These are phyloP conservation scores for Lipomyces mesembrius DNA, from an alignment of 805 yeast genomes.

Conservation along the genomic window DNA sequence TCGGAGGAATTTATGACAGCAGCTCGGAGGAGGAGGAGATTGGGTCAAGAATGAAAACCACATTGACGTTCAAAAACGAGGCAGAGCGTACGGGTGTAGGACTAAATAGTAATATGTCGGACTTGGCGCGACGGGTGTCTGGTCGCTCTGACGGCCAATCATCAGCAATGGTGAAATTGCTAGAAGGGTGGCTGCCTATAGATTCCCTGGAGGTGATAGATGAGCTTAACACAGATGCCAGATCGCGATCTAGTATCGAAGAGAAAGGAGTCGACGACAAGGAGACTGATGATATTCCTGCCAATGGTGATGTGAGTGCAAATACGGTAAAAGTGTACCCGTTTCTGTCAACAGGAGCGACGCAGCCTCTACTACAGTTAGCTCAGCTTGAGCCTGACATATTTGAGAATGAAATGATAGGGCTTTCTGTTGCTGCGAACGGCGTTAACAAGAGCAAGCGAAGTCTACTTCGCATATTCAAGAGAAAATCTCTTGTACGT, in stretches of 20 bases:
- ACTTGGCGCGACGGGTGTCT: neutral
- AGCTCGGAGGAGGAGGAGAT: neutral
- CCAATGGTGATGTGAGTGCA: neutral
- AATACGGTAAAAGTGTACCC: conserved; percentile 5
- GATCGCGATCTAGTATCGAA: neutral
- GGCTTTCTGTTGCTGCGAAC: neutral
- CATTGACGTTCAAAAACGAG: neutral
- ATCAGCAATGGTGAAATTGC: neutral
- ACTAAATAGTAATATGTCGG: neutral
- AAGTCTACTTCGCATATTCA: neutral
- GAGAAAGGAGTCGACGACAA: neutral
- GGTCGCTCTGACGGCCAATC: neutral
- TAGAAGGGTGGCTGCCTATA: neutral
- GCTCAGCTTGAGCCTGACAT: conserved; percentile 15
- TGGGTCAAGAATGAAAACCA: neutral
- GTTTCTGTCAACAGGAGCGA: neutral
- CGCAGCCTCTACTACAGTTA: neutral
- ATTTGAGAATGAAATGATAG: conserved; percentile 3
- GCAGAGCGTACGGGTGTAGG: neutral
- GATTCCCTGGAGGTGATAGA: neutral
- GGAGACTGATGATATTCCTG: neutral
- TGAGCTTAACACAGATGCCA: neutral
- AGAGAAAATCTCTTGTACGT: neutral
- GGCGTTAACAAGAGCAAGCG: neutral
- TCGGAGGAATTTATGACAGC: neutral